Evolutionary conservation across 2,329 filamentous ascomycete genomes (phyloP).

Genomic region (Botryotinia globosa): DNA sequence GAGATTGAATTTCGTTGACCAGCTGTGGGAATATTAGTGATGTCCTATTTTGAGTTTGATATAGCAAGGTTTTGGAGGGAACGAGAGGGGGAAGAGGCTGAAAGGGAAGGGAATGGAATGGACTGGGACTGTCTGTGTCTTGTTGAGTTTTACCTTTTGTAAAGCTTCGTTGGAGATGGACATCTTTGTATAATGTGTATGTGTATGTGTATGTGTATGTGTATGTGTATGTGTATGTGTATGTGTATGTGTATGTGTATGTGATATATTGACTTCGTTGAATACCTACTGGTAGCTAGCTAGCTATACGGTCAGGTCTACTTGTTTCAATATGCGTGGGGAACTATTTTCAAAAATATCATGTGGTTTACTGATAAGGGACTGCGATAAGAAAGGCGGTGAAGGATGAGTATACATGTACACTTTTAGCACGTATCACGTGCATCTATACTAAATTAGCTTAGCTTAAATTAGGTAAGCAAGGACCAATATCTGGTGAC

Average conservation of each 20-base stretch:
- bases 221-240: not conserved
- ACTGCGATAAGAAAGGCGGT: not conserved
- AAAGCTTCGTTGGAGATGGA: constrained; percentile 91
- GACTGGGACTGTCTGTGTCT: too few species aligned
- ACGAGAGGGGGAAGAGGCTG: not conserved
- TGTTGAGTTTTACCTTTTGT: constrained; percentile 66
- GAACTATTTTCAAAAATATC: constrained; percentile 3
- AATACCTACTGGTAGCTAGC: not conserved
- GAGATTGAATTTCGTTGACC: constrained; percentile 89
- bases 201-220: not conserved
- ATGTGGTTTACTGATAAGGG: constrained; percentile 17
- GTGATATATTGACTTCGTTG: constrained; percentile 2
- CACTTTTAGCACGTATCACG: too few species aligned
- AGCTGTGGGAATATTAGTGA: constrained; percentile 53
- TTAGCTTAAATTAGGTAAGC: too few species aligned
- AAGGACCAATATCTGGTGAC: too few species aligned
- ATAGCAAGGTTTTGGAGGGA: not conserved
- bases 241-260: not conserved
- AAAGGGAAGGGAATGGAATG: not conserved
- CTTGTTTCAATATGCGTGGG: not conserved
- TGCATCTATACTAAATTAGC: too few species aligned
- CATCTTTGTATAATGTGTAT: constrained; percentile 53
- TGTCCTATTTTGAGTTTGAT: constrained; percentile 15
- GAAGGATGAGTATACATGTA: too few species aligned
- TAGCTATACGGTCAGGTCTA: too few species aligned